A percentile compares a stretch with the other conserved stretches of the same genome.
Conservation (phyloP, 2,329 filamentous ascomycete species). For the Teratosphaeria nubilosa region DNA sequence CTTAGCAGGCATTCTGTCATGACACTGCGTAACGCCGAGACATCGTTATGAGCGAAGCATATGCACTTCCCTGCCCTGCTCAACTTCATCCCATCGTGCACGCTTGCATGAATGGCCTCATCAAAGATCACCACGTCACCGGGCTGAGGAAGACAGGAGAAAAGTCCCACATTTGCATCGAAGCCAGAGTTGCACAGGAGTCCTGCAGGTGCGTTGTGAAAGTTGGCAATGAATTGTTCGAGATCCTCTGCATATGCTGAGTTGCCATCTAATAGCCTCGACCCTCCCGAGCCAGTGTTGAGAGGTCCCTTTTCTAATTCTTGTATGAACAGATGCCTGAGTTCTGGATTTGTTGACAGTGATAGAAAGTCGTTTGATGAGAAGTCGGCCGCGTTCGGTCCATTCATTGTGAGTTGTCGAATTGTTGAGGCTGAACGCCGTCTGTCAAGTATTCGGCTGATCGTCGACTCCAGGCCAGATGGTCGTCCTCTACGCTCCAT, state of each 20-base stretch:
- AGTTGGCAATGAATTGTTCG: conserved; percentile 48
- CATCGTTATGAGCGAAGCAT: conserved; percentile 50
- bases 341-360: conserved; percentile 37
- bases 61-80: conserved; percentile 44
- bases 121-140: conserved; percentile 56
- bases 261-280: conserved; percentile 56
- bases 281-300: conserved; percentile 47
- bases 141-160: conserved; percentile 37
- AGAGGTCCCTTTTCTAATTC: conserved; percentile 31
- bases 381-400: conserved; percentile 42
- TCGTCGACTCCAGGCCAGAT: conserved; percentile 14
- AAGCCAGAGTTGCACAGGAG: conserved; percentile 51
- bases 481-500: conserved; percentile 2
- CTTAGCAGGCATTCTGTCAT: conserved; percentile 22
- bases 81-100: conserved; percentile 65
- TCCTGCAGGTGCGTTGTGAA: conserved; percentile 49
- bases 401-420: conserved; percentile 37
- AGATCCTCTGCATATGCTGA: conserved; percentile 49
- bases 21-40: conserved; percentile 25
- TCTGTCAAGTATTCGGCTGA: conserved; percentile 25
- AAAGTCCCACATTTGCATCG: conserved; percentile 41
- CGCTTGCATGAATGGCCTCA: conserved; percentile 66
- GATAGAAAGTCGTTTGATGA: conserved; percentile 59
- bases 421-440: conserved; percentile 36
- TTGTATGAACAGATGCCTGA: conserved; percentile 40